phyloP scores from a whole-genome alignment of 208 protist genomes.

The Willaertia magna region DNA sequence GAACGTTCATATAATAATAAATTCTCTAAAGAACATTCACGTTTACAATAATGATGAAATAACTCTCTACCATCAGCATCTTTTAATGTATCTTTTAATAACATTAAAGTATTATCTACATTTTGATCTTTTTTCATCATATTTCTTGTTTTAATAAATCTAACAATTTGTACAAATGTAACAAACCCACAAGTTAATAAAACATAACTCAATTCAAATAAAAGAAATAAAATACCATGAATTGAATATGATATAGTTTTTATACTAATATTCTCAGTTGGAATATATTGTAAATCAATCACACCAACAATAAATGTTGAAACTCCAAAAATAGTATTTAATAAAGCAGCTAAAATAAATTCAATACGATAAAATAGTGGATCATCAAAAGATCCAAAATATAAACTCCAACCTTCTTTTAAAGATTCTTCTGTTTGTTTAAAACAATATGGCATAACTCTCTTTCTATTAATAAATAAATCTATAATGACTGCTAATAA shows the following conservation, averaged over 20 bases:
- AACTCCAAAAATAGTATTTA: neutral
- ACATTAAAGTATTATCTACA: neutral
- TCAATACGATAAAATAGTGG: neutral
- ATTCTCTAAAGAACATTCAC: neutral
- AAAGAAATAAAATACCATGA: neutral
- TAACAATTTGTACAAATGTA: neutral
- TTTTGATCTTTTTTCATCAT: neutral
- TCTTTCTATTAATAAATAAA: neutral
- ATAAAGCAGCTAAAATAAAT: neutral
- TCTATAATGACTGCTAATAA: neutral
- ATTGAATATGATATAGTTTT: neutral
- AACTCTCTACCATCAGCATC: neutral
- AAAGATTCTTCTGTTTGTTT: neutral
- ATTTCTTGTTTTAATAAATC: neutral
- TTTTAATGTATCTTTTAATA: too few relatives aligned
- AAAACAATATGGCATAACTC: neutral
- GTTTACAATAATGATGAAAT: neutral
- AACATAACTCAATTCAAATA: neutral
- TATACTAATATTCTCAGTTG: neutral
- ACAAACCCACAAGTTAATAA: neutral
- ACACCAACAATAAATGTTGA: neutral
- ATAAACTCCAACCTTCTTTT: neutral
- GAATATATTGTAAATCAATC: neutral
- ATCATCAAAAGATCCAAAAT: neutral
- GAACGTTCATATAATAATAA: neutral